A percentile compares a stretch with the other conserved stretches of the same genome.
Conservation (phyloP, 1,284 basidiomycete species). For the Malassezia psittaci region DNA sequence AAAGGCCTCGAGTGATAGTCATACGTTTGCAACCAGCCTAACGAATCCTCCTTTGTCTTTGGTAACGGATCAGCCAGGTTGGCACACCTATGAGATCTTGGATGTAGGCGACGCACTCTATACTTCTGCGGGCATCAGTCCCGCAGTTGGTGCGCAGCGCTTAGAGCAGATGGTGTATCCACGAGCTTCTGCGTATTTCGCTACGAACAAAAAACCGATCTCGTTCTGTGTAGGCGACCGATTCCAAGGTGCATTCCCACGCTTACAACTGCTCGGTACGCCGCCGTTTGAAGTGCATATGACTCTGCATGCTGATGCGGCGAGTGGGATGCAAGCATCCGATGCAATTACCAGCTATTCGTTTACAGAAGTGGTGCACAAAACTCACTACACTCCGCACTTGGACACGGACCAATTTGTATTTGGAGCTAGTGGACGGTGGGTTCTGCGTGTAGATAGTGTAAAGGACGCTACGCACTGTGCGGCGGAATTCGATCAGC, state of each 20-base stretch:
- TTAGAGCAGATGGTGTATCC: slow-evolving; percentile 35
- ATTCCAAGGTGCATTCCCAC: slow-evolving; percentile 22
- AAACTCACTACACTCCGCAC: neutral
- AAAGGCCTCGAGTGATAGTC: slow-evolving; percentile 11
- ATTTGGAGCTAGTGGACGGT: slow-evolving; percentile 61
- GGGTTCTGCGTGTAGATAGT: slow-evolving; percentile 53
- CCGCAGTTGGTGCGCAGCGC: slow-evolving; percentile 49
- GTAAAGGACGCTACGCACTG: slow-evolving; percentile 38
- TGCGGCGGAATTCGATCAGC: slow-evolving; percentile 10
- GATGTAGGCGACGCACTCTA: slow-evolving; percentile 76
- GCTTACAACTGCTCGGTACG: slow-evolving; percentile 57
- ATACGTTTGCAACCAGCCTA: slow-evolving; percentile 72
- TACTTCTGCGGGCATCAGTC: slow-evolving; percentile 51
- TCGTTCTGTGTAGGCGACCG: slow-evolving; percentile 55
- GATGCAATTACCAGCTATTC: neutral
- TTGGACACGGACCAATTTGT: slow-evolving; percentile 58
- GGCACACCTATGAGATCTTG: slow-evolving; percentile 76
- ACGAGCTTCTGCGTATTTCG: slow-evolving; percentile 25
- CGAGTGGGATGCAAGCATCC: neutral
- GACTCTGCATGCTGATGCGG: slow-evolving; percentile 56
- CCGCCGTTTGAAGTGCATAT: slow-evolving; percentile 75
- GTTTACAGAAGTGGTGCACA: neutral
- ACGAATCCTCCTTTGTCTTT: slow-evolving; percentile 71
- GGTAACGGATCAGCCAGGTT: slow-evolving; percentile 65
- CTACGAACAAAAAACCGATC: slow-evolving; percentile 27